Conservation (phyloP, 2,329 filamentous ascomycete species). For the Aspergillus sp. region DNA sequence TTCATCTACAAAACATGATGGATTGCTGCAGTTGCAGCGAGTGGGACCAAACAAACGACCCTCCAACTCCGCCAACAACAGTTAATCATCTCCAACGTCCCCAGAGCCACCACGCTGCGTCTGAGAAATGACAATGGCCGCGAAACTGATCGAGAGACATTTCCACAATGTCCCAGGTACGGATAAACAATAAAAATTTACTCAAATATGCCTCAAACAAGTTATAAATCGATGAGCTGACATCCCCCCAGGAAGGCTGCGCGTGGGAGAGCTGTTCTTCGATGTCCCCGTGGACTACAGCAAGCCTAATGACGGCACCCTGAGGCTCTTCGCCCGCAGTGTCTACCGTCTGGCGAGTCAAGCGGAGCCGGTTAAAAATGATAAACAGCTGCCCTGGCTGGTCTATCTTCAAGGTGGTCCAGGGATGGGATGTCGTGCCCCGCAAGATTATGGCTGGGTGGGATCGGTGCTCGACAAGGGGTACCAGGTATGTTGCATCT, state of each 20-base stretch:
- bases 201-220: neutral
- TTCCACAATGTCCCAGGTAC: slow-evolving; percentile 35
- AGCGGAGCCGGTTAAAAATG: slow-evolving; percentile 40
- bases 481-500: slow-evolving; percentile 58
- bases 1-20: too few species aligned
- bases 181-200: slow-evolving; percentile 3
- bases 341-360: slow-evolving; percentile 57
- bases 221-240: slow-evolving; percentile 5
- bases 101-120: too few species aligned
- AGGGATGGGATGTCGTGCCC: slow-evolving; percentile 69
- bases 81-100: too few species aligned
- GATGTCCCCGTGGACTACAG: slow-evolving; percentile 77
- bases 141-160: slow-evolving; percentile 33
- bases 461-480: slow-evolving; percentile 68
- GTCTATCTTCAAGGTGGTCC: slow-evolving; percentile 84
- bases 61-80: too few species aligned
- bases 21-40: too few species aligned
- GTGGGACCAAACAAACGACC: too few species aligned
- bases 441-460: slow-evolving; percentile 70
- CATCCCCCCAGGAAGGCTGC: slow-evolving; percentile 59
- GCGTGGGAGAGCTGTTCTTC: slow-evolving; percentile 79
- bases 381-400: slow-evolving; percentile 53
- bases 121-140: slow-evolving; percentile 21
- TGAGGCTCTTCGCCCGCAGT: slow-evolving; percentile 74
- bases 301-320: slow-evolving; percentile 54